These are phyloP conservation scores for Gossypium rotundifolium DNA, from an alignment of 345 rosid genomes.

Conservation along the genomic window DNA sequence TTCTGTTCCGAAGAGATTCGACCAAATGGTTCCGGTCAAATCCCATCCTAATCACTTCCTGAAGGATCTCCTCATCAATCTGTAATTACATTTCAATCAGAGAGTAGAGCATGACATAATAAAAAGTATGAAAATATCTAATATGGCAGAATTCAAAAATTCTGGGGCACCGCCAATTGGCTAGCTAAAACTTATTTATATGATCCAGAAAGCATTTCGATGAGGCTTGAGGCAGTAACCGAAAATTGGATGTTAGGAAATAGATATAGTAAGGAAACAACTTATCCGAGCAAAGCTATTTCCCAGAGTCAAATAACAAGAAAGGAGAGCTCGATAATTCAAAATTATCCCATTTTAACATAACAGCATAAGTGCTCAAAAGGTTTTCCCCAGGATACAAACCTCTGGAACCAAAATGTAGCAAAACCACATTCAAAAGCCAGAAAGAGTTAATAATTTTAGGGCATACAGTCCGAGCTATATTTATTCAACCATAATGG, in stretches of 20 bases:
- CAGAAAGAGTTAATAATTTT: background rate
- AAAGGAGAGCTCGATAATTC: background rate
- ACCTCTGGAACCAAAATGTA: background rate
- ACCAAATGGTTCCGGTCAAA: constrained; percentile 60
- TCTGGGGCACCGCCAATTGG: background rate
- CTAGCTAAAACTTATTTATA: background rate
- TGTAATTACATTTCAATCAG: constrained; percentile 25
- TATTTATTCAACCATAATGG: background rate
- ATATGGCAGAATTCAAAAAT: background rate
- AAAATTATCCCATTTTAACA: background rate
- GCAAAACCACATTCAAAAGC: background rate
- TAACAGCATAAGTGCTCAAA: background rate
- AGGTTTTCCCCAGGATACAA: background rate
- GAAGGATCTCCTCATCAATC: constrained; percentile 88
- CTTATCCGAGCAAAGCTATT: background rate
- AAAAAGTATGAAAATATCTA: background rate
- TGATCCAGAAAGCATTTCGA: background rate
- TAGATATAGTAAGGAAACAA: background rate
- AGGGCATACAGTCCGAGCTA: background rate
- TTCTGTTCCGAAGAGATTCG: constrained; percentile 74
- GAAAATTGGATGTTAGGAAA: background rate
- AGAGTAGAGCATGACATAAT: background rate
- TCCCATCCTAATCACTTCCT: constrained; percentile 66
- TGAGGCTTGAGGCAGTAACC: background rate
- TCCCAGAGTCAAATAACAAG: background rate